Base-by-base conservation (phyloP, 805 yeast genomes). In the Vanderwaltozyma verrucispora region DNA sequence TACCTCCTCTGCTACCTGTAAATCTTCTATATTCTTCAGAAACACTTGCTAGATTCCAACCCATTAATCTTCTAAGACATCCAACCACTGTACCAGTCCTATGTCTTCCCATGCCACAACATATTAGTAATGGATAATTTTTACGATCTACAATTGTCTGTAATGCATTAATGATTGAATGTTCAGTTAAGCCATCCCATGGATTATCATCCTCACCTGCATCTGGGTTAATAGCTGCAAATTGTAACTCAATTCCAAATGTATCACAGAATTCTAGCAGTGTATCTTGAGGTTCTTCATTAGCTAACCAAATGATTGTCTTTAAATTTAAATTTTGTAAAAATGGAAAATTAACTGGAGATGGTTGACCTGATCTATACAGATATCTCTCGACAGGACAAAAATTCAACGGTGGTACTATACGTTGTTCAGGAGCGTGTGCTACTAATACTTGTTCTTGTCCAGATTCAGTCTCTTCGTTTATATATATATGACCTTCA, bases 101-200 rank as follows among this genome's bases (percentile, higher is more conserved):
- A 59, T 89, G 98, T 48, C 98, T 68, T 0, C 98, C 98, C 98
- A 92, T 92, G 12, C 96, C 96, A 51, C 97, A 92, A 59, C 97
- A 92, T 4, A 88, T 88, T 35, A 92, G 64, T 43, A 92, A 51
- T 0, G 98, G 97, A 51, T 85, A 84, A 55, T 77, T 75, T n/a
- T 74, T 69, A 44, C 71, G 71, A 49, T 84, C 73, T 31, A 79
- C 74, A 15, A 89, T 81, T 25, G 86, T 69, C 43, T 79, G 81
- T 43, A 89, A 62, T 1, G 96, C 94, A 43, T 76, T 77, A 20
- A 75, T 73, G 37, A 89, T 86, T 17, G 94, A 75, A 30, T 74
- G 69, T 53, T 87, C 95, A 15, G 87, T 83, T 26, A 89, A 67
- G 10, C 95, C 89, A 59, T 92, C 97, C 98, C 98, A 89, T 2